These are phyloP conservation scores for Jackrogersella minutella DNA, from an alignment of 495 filamentous ascomycete genomes.

Conservation along the genomic window DNA sequence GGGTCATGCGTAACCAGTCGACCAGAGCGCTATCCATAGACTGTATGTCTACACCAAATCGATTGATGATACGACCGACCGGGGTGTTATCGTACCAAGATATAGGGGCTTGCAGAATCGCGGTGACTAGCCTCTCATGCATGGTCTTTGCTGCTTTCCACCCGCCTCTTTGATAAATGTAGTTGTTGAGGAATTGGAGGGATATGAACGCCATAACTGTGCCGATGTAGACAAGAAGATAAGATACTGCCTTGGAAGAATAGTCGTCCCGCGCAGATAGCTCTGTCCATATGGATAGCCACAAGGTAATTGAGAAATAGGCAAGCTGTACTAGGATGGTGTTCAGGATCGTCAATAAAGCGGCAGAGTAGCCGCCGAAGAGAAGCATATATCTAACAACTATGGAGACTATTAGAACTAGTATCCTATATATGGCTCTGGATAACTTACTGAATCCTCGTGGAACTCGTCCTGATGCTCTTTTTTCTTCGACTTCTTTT, in stretches of 20 bases:
- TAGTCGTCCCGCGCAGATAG: conserved; percentile 65
- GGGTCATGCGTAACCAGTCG: conserved; percentile 64
- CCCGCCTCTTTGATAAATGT: conserved; percentile 78
- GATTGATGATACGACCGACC: conserved; percentile 85
- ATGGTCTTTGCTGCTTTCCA: conserved; percentile 62
- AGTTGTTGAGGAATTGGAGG: conserved; percentile 75
- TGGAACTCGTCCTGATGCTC: conserved; percentile 37
- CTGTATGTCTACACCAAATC: conserved; percentile 87
- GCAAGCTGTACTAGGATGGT: conserved; percentile 49
- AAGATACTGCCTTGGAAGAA: conserved; percentile 80
- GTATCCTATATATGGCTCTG: not conserved
- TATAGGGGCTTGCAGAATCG: conserved; percentile 79
- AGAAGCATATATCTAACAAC: conserved; percentile 15
- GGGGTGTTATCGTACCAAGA: conserved; percentile 89
- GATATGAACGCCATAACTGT: conserved; percentile 71
- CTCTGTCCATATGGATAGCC: conserved; percentile 37
- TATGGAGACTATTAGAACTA: not conserved
- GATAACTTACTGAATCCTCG: conserved; percentile 21
- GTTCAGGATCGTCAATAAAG: conserved; percentile 12
- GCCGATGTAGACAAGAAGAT: conserved; percentile 69
- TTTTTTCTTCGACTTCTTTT: conserved; percentile 8
- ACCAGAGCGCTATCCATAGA: conserved; percentile 77
- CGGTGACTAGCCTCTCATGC: conserved; percentile 68
- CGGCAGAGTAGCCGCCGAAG: conserved; percentile 19
- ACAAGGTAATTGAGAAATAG: conserved; percentile 28